These are phyloP conservation scores for Lactarius trivialis DNA, from an alignment of 768 basidiomycete species.

Conservation along the genomic window DNA sequence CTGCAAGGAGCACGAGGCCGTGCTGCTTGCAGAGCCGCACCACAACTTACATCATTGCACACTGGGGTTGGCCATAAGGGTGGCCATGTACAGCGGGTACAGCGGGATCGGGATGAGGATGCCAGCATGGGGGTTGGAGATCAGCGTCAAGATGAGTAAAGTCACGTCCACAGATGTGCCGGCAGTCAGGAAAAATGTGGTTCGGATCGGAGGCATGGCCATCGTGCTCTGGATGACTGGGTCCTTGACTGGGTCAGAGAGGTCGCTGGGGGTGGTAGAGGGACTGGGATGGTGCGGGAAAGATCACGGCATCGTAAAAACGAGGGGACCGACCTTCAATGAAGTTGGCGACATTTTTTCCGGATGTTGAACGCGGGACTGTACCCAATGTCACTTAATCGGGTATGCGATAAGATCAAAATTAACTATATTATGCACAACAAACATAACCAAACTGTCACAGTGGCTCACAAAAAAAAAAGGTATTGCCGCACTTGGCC, in stretches of 20 bases:
- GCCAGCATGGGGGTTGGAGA: slow-evolving; percentile 59
- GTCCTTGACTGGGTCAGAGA: background rate
- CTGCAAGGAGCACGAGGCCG: slow-evolving; percentile 83
- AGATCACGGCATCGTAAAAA: too few species aligned
- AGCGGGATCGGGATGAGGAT: slow-evolving; percentile 96
- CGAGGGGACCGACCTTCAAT: slow-evolving; percentile 57
- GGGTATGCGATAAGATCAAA: too few species aligned
- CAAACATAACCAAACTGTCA: too few species aligned
- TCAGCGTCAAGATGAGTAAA: slow-evolving; percentile 75
- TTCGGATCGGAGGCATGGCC: slow-evolving; percentile 77
- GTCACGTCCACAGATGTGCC: slow-evolving; percentile 96
- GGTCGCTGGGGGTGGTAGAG: background rate
- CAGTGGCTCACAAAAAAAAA: too few species aligned
- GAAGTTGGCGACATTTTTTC: slow-evolving; percentile 80
- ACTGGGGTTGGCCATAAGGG: slow-evolving; percentile 82
- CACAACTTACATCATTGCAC: slow-evolving; percentile 63
- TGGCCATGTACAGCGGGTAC: slow-evolving; percentile 95
- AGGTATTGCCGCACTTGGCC: too few species aligned
- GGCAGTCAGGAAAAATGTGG: slow-evolving; percentile 88
- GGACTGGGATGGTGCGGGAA: background rate
- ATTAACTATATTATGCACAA: too few species aligned
- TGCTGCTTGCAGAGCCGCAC: slow-evolving; percentile 83
- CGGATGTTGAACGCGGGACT: too few species aligned
- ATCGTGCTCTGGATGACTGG: slow-evolving; percentile 66
- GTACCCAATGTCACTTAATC: too few species aligned